Conservation (phyloP, 192 early-diverging fungal species). For the Globomyces pollinis-pini region DNA sequence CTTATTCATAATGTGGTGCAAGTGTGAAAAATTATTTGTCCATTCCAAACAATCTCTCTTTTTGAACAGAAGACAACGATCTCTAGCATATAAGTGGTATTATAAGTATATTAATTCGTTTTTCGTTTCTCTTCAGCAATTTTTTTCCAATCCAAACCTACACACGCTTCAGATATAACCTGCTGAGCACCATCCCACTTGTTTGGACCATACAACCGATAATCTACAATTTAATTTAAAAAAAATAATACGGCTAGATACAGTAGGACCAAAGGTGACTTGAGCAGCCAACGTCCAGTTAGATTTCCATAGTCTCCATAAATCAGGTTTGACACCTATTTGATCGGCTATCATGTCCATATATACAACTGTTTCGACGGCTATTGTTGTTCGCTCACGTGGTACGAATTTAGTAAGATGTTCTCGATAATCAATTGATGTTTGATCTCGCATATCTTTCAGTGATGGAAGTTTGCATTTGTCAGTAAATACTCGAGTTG, state of each 20-base stretch:
- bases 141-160: conserved; percentile 17
- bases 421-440: conserved; percentile 14
- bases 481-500: conserved; percentile 34
- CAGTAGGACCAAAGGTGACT: conserved; percentile 27
- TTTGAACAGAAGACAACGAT: too few species aligned
- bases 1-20: not conserved
- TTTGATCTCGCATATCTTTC: conserved; percentile 37
- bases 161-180: conserved; percentile 23
- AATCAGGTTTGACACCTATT: conserved; percentile 39
- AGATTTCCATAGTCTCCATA: conserved; percentile 19
- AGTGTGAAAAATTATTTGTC: not conserved
- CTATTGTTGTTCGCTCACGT: conserved; percentile 44
- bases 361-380: conserved; percentile 36
- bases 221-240: too few species aligned
- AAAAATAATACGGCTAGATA: too few species aligned
- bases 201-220: not conserved
- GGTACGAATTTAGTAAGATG: conserved; percentile 16
- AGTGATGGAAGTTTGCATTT: conserved; percentile 28
- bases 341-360: conserved; percentile 35
- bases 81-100: not conserved
- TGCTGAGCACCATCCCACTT: not conserved
- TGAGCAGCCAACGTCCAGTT: conserved; percentile 17
- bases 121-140: not conserved
- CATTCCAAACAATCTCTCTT: too few species aligned
- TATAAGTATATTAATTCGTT: not conserved